These are phyloP conservation scores for Daldinia vernicosa DNA, from an alignment of 495 filamentous ascomycete genomes.

Conservation along the genomic window DNA sequence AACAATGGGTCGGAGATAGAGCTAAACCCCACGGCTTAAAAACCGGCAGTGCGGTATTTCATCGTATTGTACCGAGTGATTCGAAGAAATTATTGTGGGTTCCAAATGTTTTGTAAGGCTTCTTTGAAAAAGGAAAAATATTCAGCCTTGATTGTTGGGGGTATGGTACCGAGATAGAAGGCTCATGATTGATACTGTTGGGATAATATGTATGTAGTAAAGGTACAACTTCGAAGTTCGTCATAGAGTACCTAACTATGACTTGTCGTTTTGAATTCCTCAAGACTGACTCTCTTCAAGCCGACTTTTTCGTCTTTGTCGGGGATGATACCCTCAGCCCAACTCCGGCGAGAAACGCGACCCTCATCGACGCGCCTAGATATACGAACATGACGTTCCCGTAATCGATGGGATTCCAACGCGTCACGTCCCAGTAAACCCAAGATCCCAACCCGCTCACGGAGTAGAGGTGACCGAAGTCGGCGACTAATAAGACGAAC, in stretches of 20 bases:
- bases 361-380: constrained; percentile 62
- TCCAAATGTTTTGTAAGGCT: background rate
- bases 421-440: constrained; percentile 64
- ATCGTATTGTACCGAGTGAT: constrained; percentile 27
- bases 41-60: constrained; percentile 33
- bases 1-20: constrained; percentile 18
- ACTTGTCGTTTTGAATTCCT: background rate
- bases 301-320: constrained; percentile 24
- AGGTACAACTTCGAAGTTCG: background rate
- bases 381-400: constrained; percentile 73
- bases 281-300: background rate
- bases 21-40: constrained; percentile 9
- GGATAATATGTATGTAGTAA: too few relatives aligned
- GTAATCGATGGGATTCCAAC: constrained; percentile 72
- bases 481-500: constrained; percentile 68
- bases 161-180: background rate
- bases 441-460: constrained; percentile 58
- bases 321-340: constrained; percentile 50
- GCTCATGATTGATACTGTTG: background rate
- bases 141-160: background rate
- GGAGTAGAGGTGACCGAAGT: constrained; percentile 73
- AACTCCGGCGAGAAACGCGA: constrained; percentile 63
- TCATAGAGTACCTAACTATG: background rate
- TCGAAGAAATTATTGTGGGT: background rate
- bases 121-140: background rate